A percentile compares a stretch with the other conserved stretches of the same genome.
phyloP scores from a whole-genome alignment of 2,329 filamentous ascomycete genomes.

The Phaeosphaeriaceae sp. region DNA sequence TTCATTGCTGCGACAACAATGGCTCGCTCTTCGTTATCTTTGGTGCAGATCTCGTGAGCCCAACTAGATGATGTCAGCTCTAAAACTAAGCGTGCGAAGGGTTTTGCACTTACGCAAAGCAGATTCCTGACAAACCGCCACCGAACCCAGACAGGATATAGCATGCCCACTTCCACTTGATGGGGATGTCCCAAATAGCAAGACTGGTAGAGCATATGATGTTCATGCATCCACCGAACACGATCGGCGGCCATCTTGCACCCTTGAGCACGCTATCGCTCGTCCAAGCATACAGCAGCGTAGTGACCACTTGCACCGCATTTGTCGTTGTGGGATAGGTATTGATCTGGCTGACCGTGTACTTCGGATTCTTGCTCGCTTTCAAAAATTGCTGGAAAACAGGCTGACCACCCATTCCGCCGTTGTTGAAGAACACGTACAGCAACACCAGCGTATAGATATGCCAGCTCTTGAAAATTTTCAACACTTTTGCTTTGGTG shows the following conservation, averaged over 20 bases:
- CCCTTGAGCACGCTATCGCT: slow-evolving; percentile 68
- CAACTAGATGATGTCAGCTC: slow-evolving; percentile 35
- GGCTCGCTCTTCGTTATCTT: slow-evolving; percentile 70
- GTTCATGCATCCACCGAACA: slow-evolving; percentile 59
- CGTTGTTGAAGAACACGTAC: slow-evolving; percentile 72
- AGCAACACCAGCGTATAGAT: slow-evolving; percentile 65
- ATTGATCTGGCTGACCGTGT: slow-evolving; percentile 63
- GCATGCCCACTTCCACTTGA: slow-evolving; percentile 68
- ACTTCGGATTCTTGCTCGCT: slow-evolving; percentile 51
- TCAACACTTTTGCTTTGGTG: slow-evolving; percentile 61
- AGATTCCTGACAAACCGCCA: slow-evolving; percentile 57
- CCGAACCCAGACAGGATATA: slow-evolving; percentile 62
- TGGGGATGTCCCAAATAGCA: slow-evolving; percentile 56
- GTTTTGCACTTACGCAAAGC: slow-evolving; percentile 48
- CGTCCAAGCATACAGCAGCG: slow-evolving; percentile 69
- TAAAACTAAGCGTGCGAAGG: background rate
- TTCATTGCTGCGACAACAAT: slow-evolving; percentile 73
- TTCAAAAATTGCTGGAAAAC: slow-evolving; percentile 61
- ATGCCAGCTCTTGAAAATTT: slow-evolving; percentile 70
- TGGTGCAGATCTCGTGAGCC: slow-evolving; percentile 63
- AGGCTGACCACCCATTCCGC: slow-evolving; percentile 58
- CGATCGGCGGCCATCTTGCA: slow-evolving; percentile 68
- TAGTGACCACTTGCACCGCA: slow-evolving; percentile 64
- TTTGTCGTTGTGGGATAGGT: slow-evolving; percentile 59
- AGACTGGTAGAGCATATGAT: slow-evolving; percentile 54